Evolutionary conservation across 2,329 filamentous ascomycete species (phyloP).

Genomic region (Pyrenochaeta sp.): DNA sequence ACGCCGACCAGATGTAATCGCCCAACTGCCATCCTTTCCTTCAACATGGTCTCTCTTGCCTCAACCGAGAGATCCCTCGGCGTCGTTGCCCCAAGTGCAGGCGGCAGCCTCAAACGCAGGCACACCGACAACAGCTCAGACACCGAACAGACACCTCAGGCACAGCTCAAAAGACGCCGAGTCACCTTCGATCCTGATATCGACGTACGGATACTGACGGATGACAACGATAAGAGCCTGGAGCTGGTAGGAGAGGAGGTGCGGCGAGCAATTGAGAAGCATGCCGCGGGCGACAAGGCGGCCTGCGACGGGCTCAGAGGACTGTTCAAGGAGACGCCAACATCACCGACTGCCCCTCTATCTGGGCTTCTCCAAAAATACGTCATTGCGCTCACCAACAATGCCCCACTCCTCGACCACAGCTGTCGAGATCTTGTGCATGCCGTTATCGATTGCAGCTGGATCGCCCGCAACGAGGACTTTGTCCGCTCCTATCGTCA

Average conservation of each 20-base stretch:
- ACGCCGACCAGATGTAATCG: conserved; percentile 37
- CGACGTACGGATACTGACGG: conserved; percentile 53
- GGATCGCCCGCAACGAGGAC: conserved; percentile 67
- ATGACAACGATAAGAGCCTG: conserved; percentile 60
- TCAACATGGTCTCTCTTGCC: conserved; percentile 50
- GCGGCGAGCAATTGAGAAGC: conserved; percentile 63
- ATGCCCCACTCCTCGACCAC: conserved; percentile 62
- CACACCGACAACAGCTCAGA: conserved; percentile 38
- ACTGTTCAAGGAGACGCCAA: conserved; percentile 59
- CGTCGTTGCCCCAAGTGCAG: conserved; percentile 37
- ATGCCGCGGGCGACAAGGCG: conserved; percentile 61
- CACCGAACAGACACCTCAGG: conserved; percentile 39
- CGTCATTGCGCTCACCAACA: conserved; percentile 64
- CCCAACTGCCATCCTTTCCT: conserved; percentile 11
- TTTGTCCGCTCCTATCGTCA: conserved; percentile 65
- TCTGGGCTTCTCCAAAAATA: conserved; percentile 64
- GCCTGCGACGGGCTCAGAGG: conserved; percentile 64
- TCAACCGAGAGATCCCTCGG: conserved; percentile 34
- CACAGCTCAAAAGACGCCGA: conserved; percentile 53
- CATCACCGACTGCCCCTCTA: conserved; percentile 58
- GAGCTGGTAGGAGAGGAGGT: conserved; percentile 69
- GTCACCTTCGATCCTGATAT: conserved; percentile 59
- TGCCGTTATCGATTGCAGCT: conserved; percentile 65
- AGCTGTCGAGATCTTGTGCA: conserved; percentile 66
- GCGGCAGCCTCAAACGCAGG: conserved; percentile 49